Conservation (phyloP, 2,329 filamentous ascomycete species). For the Pseudocercospora eumusae region DNA sequence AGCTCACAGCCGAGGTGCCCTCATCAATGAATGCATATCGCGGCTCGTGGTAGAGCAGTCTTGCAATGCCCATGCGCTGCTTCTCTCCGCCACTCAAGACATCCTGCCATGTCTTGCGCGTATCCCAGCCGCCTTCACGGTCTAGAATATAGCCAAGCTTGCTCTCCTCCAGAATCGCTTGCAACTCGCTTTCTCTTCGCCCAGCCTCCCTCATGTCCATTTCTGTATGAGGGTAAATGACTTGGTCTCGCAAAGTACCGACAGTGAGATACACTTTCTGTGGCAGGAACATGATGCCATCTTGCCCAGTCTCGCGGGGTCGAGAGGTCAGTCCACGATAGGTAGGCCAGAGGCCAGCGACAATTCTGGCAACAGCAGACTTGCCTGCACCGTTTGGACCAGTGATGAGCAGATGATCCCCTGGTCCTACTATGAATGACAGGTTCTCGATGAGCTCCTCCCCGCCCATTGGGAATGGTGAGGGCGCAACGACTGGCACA, state of each 20-base stretch:
- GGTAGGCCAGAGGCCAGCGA: conserved; percentile 92
- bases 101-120: conserved; percentile 97
- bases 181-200: conserved; percentile 75
- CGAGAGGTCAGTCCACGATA: conserved; percentile 90
- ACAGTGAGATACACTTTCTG: conserved; percentile 90
- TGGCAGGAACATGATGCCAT: conserved; percentile 98
- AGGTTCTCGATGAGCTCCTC: conserved; percentile 88
- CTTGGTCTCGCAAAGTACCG: conserved; percentile 90
- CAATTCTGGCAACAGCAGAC: conserved; percentile 79
- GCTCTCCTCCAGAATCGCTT: conserved; percentile 76
- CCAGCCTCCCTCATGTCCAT: conserved; percentile 86
- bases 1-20: conserved; percentile 89
- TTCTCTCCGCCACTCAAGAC: conserved; percentile 97
- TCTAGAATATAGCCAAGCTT: conserved; percentile 85
- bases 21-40: conserved; percentile 94
- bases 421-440: conserved; percentile 83
- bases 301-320: conserved; percentile 67
- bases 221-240: conserved; percentile 95
- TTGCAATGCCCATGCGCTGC: conserved; percentile 88
- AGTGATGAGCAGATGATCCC: conserved; percentile 91
- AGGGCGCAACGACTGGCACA: conserved; percentile 87
- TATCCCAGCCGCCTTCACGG: conserved; percentile 94
- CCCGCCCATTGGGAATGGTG: conserved; percentile 83
- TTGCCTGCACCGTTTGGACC: conserved; percentile 95
- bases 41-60: conserved; percentile 91